Percentiles rank a stretch among this genome's conserved stretches.
Conservation (phyloP, 345 rosid genomes). For the Eucalyptus albens region DNA sequence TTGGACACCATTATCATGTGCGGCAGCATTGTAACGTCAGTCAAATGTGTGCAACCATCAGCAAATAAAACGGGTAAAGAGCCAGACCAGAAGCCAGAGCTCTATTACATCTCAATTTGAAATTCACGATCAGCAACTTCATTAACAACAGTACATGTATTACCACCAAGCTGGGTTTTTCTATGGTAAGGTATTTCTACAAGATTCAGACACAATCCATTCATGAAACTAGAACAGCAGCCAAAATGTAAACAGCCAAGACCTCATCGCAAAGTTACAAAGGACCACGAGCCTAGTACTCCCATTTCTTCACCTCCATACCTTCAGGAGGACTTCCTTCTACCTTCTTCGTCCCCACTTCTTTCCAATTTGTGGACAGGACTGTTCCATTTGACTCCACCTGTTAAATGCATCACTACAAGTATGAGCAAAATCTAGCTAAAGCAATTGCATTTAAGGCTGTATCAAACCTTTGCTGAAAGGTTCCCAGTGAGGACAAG, state of each 20-base stretch:
- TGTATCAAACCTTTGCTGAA: not conserved
- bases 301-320: slow-evolving; percentile 95
- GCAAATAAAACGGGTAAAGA: not conserved
- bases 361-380: slow-evolving; percentile 96
- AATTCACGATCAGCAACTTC: not conserved
- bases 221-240: not conserved
- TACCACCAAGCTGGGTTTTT: not conserved
- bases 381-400: slow-evolving; percentile 93
- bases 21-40: not conserved
- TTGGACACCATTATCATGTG: not conserved
- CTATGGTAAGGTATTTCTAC: not conserved
- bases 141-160: not conserved
- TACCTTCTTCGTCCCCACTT: slow-evolving; percentile 78
- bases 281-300: slow-evolving; percentile 6
- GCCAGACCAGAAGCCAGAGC: not conserved
- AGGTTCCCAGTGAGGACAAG: not conserved
- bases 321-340: slow-evolving; percentile 95
- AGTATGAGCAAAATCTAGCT: not conserved
- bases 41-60: not conserved
- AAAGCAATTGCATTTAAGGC: not conserved
- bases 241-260: not conserved
- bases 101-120: not conserved
- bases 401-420: slow-evolving; percentile 5
- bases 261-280: not conserved
- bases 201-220: not conserved